Evolutionary conservation across 2,329 filamentous ascomycete genomes (phyloP).

Genomic region (Exophiala sp.): DNA sequence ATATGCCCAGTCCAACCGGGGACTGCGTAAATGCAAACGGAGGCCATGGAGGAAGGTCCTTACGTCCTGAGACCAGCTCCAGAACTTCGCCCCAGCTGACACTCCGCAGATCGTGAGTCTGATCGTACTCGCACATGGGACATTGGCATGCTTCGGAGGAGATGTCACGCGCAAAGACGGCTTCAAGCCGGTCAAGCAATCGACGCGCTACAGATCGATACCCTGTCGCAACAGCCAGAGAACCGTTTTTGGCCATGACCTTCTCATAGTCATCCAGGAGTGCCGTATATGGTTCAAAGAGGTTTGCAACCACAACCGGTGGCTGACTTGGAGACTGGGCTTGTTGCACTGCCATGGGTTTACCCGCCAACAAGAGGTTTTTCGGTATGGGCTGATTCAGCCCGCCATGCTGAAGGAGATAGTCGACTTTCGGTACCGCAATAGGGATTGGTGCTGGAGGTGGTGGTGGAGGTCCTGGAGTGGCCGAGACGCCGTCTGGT

Average conservation of each 20-base stretch:
- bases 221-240: constrained; percentile 87
- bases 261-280: constrained; percentile 79
- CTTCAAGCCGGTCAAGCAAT: constrained; percentile 81
- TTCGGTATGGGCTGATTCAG: constrained; percentile 65
- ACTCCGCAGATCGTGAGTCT: constrained; percentile 56
- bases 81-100: constrained; percentile 94
- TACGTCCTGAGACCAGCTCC: constrained; percentile 82
- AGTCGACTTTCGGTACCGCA: constrained; percentile 79
- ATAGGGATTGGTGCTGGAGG: constrained; percentile 61
- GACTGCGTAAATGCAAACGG: constrained; percentile 69
- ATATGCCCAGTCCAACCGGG: constrained; percentile 50
- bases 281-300: constrained; percentile 78
- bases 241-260: constrained; percentile 77
- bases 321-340: constrained; percentile 59
- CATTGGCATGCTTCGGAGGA: constrained; percentile 80
- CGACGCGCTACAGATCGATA: constrained; percentile 90
- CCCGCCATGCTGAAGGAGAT: constrained; percentile 83
- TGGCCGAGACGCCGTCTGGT: constrained; percentile 33
- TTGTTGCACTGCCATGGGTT: constrained; percentile 37
- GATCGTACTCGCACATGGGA: constrained; percentile 69
- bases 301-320: constrained; percentile 59
- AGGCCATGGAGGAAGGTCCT: constrained; percentile 81
- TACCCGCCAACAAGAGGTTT: constrained; percentile 53
- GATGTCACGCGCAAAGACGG: constrained; percentile 89
- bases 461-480: constrained; percentile 63